Evolutionary conservation across 108 stramenopile genomes (phyloP).

Genomic region (Nannochloropsis gaditana): DNA sequence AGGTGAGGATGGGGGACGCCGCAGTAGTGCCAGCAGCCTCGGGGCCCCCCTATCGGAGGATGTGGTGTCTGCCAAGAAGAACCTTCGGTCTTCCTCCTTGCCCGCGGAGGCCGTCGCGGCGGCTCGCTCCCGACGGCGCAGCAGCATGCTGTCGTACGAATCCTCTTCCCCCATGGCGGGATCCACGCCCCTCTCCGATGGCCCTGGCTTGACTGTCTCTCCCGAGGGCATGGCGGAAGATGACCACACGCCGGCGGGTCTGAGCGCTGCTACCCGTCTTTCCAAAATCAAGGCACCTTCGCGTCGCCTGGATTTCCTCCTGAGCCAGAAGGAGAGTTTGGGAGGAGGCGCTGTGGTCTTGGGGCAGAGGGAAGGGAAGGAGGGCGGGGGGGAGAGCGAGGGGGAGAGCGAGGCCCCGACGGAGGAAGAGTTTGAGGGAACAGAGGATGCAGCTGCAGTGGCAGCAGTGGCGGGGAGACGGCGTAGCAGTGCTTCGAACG

Average conservation of each 20-base stretch:
- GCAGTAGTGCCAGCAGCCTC: neutral
- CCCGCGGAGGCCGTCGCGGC: neutral
- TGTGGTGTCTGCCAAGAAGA: neutral
- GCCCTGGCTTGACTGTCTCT: neutral
- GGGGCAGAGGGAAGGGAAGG: neutral
- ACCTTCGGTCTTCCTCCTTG: neutral
- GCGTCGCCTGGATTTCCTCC: neutral
- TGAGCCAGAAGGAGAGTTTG: neutral
- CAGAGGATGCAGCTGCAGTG: neutral
- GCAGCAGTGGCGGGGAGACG: neutral
- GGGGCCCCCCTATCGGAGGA: neutral
- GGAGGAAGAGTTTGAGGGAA: constrained; percentile 28
- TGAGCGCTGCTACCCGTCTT: too few relatives aligned
- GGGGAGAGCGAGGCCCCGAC: constrained; percentile 28
- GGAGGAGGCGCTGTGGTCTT: neutral
- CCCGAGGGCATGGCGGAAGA: neutral
- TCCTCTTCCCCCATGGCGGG: neutral
- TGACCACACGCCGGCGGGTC: neutral
- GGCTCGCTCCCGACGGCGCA: neutral
- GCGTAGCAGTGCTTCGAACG: neutral
- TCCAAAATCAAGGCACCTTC: neutral
- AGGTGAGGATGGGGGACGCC: neutral
- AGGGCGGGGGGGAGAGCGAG: neutral
- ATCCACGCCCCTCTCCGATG: neutral
- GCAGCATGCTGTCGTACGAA: neutral